phyloP scores from a whole-genome alignment of 2,329 filamentous ascomycete genomes.

The Stachybotrys chlorohalonatus region DNA sequence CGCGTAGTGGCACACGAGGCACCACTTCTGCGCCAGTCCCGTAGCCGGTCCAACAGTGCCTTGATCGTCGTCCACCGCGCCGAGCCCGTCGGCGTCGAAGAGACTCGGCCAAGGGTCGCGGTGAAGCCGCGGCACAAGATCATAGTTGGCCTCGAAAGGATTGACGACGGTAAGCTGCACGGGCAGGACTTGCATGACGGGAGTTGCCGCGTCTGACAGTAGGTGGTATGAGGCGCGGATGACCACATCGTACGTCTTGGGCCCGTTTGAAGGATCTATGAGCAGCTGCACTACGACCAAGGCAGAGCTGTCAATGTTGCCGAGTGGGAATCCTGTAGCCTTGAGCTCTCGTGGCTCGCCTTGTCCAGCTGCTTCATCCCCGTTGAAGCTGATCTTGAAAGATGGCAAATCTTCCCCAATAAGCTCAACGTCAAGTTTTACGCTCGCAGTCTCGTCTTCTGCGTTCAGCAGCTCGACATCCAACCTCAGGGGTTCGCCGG shows the following conservation, averaged over 20 bases:
- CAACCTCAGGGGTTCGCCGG: slow-evolving; percentile 66
- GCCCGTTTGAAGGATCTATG: slow-evolving; percentile 40
- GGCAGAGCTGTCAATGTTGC: slow-evolving; percentile 36
- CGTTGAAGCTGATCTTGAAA: slow-evolving; percentile 16
- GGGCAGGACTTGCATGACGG: slow-evolving; percentile 64
- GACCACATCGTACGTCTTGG: slow-evolving; percentile 56
- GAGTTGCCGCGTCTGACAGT: slow-evolving; percentile 68
- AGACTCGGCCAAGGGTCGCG: slow-evolving; percentile 76
- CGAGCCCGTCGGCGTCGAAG: slow-evolving; percentile 54
- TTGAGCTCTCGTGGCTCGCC: slow-evolving; percentile 30
- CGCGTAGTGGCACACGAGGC: slow-evolving; percentile 60
- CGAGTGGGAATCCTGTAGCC: slow-evolving; percentile 32
- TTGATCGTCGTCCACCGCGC: slow-evolving; percentile 18
- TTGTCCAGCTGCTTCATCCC: slow-evolving; percentile 18
- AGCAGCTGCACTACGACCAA: slow-evolving; percentile 34
- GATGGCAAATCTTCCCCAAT: slow-evolving; percentile 46
- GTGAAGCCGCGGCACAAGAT: slow-evolving; percentile 73
- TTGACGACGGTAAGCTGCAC: slow-evolving; percentile 65
- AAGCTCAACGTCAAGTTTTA: slow-evolving; percentile 60
- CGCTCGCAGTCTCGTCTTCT: slow-evolving; percentile 70
- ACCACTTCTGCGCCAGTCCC: slow-evolving; percentile 76
- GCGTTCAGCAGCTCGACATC: slow-evolving; percentile 66
- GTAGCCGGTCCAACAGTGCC: slow-evolving; percentile 19
- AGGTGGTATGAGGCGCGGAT: slow-evolving; percentile 72
- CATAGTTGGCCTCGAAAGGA: slow-evolving; percentile 88